These are phyloP conservation scores for Puccinia polysora DNA, from an alignment of 1,284 basidiomycete genomes.

Conservation along the genomic window DNA sequence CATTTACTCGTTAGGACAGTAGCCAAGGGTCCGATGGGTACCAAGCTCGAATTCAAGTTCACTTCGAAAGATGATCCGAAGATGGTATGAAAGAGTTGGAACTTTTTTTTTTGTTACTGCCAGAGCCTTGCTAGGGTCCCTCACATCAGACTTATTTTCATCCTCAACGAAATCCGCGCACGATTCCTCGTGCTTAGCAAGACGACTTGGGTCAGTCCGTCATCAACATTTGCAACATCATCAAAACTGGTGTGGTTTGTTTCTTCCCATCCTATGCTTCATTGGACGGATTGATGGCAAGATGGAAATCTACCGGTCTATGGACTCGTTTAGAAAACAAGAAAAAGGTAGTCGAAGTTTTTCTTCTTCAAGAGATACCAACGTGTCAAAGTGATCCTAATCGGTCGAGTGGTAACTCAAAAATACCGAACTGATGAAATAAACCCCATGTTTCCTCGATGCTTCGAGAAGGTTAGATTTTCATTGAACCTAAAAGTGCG, in stretches of 20 bases:
- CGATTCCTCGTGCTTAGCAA: constrained; percentile 58
- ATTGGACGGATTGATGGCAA: constrained; percentile 63
- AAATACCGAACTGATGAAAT: no score
- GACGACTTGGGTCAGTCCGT: constrained; percentile 78
- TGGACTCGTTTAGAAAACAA: constrained; percentile 64
- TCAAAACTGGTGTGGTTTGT: constrained; percentile 83
- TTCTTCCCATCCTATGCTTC: constrained; percentile 92
- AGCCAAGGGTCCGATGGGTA: constrained; percentile 69
- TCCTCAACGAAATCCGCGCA: neutral
- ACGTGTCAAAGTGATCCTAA: no score
- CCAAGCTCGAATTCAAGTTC: constrained; percentile 76
- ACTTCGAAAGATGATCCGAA: constrained; percentile 66
- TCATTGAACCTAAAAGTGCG: constrained; percentile 77
- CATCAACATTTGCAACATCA: constrained; percentile 68
- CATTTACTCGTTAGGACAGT: constrained; percentile 77
- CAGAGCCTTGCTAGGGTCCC: no score
- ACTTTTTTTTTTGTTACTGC: no score
- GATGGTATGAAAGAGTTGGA: constrained; percentile 62
- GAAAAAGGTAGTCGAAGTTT: constrained; percentile 63
- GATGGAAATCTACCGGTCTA: constrained; percentile 66
- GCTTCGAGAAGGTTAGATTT: constrained; percentile 62
- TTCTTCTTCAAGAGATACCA: no score
- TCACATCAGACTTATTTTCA: no score
- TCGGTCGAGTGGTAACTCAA: no score
- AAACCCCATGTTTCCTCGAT: neutral